Evolutionary conservation across 352 stramenopile species (phyloP), one percentile per base, ranked within the genome.

Genomic region (Phytophthora quininea): DNA sequence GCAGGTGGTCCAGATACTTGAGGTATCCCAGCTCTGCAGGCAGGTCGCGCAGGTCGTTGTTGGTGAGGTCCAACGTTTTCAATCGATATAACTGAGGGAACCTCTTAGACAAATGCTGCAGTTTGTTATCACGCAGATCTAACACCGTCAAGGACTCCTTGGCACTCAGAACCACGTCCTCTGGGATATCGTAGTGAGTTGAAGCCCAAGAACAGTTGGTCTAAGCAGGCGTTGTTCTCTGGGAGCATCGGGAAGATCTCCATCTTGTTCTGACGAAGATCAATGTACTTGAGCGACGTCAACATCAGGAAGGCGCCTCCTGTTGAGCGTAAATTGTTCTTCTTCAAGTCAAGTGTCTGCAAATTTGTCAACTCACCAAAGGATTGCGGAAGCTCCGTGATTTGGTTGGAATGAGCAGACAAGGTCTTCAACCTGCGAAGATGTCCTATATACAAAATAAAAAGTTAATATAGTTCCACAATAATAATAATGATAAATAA

Each of bases 11-110:
- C 4, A 95, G 72, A 47, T 91, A 76, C 62, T 91, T 91, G 11
- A 93, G 55, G 32, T 93, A 95, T 4, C 87, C 87, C 19, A 95
- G 61, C 3, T 73, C 85, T 1, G 86, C 73, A 14, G 86, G 85
- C 12, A 96, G 67, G 58, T 93, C 83, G 24, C 79, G 69, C 40
- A 96, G 59, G 42, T 92, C 85, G 50, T 96, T 96, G 62, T 96
- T 96, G n/a, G 73, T 87, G 38, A 94, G 43, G 61, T 96, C 89
- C 1, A 96, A 71, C 14, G 82, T 92, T 69, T 96, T 96, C 45
- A 96, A 61, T 10, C 72, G 76, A 33, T 90, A 88, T 15, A 92
- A 60, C 42, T 86, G 79, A 14, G 79, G 77, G 27, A 95, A 83
- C 7, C 64, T 74, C 3, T 86, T 76, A 2, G 84, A 81, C 32